Evolutionary conservation across 1,139 yeast species (phyloP), one percentile per base, ranked within the genome.

Genomic region (Suhomyces coccinellae): DNA sequence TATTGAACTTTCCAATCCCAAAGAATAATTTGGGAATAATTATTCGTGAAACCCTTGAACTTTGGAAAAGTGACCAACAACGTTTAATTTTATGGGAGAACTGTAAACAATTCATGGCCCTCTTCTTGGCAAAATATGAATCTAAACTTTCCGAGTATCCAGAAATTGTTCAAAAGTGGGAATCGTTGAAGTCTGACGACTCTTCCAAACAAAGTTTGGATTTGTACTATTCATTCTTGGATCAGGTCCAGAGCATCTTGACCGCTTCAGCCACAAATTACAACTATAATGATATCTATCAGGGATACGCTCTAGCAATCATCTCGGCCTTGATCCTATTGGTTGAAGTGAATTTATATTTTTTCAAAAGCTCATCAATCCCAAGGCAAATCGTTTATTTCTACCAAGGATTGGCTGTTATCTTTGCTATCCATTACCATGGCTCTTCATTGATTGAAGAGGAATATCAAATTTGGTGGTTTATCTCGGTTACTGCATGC

Each of bases 381-480:
- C 42, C 45, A 10, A 38, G 54, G 6, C 22, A 46, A 5, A 63
- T 40, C 55, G 71, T 52, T 3, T 24, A 55, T 1, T 53, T 53
- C 26, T 67, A 66, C 47, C 50, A 67, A 24, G 46, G 51, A 0
- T 59, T 80, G 17, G 70, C 81, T 9, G 50, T 72, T 1, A 35
- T 72, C 0, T 83, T 82, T 56, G 73, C 85, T 0, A 51, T 73
- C 1, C 80, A 85, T 38, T 84, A 86, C 62, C 88, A 89, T 69
- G 97, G 96, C 0, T 87, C 97, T 32, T 88, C 97, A 22, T 73
- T 90, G 51, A 87, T 93, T n/a, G 99, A 93, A 57, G 99, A 93
- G 62, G 99, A 93, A 58, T 96, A 93, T 59, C 97, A 90, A 60
- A 66, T 90, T 13, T 93, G 99, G 99, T 93, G 96, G 87, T 85